These are phyloP conservation scores for Fomitopsis palustris DNA, from an alignment of 1,284 basidiomycete species.

Conservation along the genomic window DNA sequence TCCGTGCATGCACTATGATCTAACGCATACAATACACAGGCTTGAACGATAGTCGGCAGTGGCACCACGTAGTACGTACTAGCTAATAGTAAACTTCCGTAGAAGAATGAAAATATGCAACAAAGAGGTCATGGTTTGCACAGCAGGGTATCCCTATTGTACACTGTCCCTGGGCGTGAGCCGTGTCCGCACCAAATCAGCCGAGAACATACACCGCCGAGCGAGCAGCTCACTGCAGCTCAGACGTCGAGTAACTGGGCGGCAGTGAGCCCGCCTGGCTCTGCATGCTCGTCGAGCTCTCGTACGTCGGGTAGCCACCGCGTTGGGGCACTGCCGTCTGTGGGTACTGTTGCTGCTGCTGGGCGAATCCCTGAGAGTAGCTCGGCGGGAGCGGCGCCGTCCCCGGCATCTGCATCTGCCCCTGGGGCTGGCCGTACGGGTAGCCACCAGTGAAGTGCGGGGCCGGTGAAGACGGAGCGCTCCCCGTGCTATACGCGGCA, in stretches of 20 bases:
- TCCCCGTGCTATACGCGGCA: background rate
- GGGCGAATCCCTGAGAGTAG: background rate
- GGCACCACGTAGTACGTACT: background rate
- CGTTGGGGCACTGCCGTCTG: background rate
- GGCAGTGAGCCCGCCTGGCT: conserved; percentile 7
- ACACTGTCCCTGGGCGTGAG: background rate
- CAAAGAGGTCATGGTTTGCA: background rate
- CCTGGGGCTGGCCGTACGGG: background rate
- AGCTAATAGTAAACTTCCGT: background rate
- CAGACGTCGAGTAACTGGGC: conserved; percentile 5
- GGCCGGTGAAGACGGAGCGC: background rate
- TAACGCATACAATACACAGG: background rate
- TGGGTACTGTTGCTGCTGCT: background rate
- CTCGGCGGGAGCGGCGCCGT: background rate
- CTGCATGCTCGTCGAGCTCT: conserved; percentile 3
- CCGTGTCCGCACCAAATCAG: background rate
- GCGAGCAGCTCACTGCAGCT: background rate
- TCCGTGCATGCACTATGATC: background rate
- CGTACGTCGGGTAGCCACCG: conserved; percentile 3
- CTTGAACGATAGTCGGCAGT: background rate
- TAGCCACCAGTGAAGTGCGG: background rate
- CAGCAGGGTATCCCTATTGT: background rate
- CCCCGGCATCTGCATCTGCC: background rate
- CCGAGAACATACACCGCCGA: too few species aligned
- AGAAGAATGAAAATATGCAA: background rate